A percentile compares a stretch with the other conserved stretches of the same genome.
phyloP scores from a whole-genome alignment of 129 eudicot genomes.

The Dittrichia graveolens region DNA sequence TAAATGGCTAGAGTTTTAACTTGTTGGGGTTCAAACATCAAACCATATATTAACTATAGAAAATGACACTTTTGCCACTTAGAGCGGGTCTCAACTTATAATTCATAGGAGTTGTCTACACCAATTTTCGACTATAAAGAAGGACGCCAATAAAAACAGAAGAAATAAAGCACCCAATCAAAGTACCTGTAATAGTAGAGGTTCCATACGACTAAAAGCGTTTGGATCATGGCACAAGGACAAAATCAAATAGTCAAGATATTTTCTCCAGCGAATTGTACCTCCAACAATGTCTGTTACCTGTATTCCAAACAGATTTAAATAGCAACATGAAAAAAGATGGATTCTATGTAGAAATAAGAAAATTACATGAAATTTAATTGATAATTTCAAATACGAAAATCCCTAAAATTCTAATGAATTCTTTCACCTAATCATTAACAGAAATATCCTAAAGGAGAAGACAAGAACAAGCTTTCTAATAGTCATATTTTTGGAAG shows the following conservation, averaged over 20 bases:
- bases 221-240: slow-evolving; percentile 75
- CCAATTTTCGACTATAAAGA: background rate
- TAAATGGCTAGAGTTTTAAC: background rate
- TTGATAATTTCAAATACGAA: slow-evolving; percentile 2
- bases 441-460: background rate
- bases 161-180: background rate
- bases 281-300: slow-evolving; percentile 97
- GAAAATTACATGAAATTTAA: background rate
- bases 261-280: slow-evolving; percentile 92
- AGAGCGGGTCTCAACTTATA: background rate
- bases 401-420: background rate
- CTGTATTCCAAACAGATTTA: slow-evolving; percentile 34
- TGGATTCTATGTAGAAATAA: background rate
- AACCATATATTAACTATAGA: background rate
- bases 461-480: background rate
- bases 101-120: slow-evolving; percentile 5
- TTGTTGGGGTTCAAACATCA: background rate
- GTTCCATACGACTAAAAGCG: slow-evolving; percentile 74
- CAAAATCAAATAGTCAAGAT: slow-evolving; percentile 79
- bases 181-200: slow-evolving; percentile 82
- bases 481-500: background rate
- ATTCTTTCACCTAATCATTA: background rate
- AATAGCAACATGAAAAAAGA: background rate
- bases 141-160: background rate
- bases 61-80: slow-evolving; percentile 11